These are phyloP conservation scores for Ramaria sp. DNA, from an alignment of 768 basidiomycete species.

Conservation along the genomic window DNA sequence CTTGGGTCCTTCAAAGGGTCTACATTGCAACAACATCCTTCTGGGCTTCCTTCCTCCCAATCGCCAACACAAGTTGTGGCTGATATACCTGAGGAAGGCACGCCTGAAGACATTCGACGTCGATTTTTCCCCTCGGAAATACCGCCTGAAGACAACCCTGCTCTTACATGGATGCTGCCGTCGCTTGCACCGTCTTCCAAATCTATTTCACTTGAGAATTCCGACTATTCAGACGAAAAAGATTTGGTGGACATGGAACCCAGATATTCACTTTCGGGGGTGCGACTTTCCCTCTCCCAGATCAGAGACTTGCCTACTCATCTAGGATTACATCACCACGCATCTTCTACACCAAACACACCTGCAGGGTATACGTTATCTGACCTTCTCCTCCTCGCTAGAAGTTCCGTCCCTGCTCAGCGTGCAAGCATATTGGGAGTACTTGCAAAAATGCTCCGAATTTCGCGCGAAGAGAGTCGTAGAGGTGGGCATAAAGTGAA, in stretches of 20 bases:
- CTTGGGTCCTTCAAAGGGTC: neutral
- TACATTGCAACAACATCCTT: neutral
- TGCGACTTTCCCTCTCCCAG: constrained; percentile 52
- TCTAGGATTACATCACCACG: constrained; percentile 86
- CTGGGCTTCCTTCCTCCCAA: neutral
- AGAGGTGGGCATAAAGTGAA: neutral
- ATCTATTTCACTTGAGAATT: neutral
- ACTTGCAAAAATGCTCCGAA: constrained; percentile 44
- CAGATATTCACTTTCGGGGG: constrained; percentile 28
- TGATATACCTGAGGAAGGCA: constrained; percentile 52
- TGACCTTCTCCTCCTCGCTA: constrained; percentile 68
- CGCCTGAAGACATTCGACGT: constrained; percentile 72
- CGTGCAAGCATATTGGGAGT: constrained; percentile 73
- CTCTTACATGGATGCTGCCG: constrained; percentile 69
- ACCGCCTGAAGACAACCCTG: constrained; percentile 55
- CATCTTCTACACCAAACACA: constrained; percentile 38
- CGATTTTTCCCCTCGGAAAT: constrained; percentile 61
- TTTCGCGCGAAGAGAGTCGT: constrained; percentile 5
- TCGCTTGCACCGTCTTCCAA: constrained; percentile 7
- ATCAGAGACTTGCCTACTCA: constrained; percentile 62
- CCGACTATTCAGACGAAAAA: neutral
- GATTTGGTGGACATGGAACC: neutral
- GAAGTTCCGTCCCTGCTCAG: constrained; percentile 78
- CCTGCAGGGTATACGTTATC: constrained; percentile 84
- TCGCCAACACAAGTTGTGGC: neutral